Evolutionary conservation across 495 filamentous ascomycete species (phyloP).

Genomic region (Saxophila tyrrhenica): DNA sequence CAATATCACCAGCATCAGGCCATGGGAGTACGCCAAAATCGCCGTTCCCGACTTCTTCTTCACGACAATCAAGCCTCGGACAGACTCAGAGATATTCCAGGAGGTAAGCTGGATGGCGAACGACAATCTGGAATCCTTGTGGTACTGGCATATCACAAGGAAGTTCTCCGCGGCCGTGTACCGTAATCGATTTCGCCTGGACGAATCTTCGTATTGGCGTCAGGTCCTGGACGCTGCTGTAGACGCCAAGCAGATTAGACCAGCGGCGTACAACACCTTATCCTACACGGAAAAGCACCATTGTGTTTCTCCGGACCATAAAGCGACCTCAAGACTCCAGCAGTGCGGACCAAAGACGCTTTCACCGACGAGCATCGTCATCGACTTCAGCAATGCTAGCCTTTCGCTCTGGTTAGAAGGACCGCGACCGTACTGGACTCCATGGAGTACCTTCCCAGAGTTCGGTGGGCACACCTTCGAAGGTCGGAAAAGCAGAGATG

Average conservation of each 20-base stretch:
- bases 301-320: neutral
- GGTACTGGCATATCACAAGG: neutral
- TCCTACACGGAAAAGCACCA: neutral
- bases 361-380: neutral
- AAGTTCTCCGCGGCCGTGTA: neutral
- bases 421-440: neutral
- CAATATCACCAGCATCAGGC: neutral
- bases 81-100: neutral
- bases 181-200: neutral
- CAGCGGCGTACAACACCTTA: neutral
- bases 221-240: neutral
- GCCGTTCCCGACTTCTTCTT: neutral
- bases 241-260: neutral
- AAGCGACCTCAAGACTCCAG: neutral
- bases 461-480: neutral
- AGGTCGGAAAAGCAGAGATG: too few relatives aligned
- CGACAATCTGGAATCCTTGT: neutral
- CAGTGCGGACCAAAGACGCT: neutral
- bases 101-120: neutral
- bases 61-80: neutral
- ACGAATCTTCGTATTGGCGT: neutral
- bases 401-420: neutral
- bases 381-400: neutral
- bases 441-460: neutral
- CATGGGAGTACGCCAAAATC: neutral